Evolutionary conservation across 306 rosid species (phyloP), one percentile per base, ranked within the genome.

Genomic region (Prunus fruticosa): DNA sequence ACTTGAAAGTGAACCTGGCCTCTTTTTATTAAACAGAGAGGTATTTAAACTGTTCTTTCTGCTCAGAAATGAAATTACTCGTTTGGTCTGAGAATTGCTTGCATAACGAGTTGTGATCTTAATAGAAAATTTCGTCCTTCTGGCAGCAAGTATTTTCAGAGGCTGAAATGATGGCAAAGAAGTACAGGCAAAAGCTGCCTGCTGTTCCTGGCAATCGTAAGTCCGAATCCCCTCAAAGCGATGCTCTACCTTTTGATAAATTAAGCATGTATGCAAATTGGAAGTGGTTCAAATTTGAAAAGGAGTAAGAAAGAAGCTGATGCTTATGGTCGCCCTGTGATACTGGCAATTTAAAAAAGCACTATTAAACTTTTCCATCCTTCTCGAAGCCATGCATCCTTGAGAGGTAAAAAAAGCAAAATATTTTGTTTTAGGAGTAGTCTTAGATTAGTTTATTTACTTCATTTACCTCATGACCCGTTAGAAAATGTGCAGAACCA

Each of bases 1-100:
- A 32, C 97, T 95, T 71, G 97, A 95, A 83, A 95, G 96, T 49
- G 96, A 91, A 79, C 92, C 89, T 28, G 99, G 97, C 69, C 96
- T 95, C 66, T 90, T 95, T 78, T 80, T 91, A 61, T 80, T 92
- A 50, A 78, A 95, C 85, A 92, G 85, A 75, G 91, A 92, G 97
- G 99, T 85, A 74, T 64, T 43, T 50, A 79, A 22, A 19, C 28
- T 3, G 4, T 20, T 69, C 78, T 72, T 73, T 30, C 13, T 12
- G 51, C 70, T 76, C 67, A 23, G 45, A 20, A 72, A 14, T 69
- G 65, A 49, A 66, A 50, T 30, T 8, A 76, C 22, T 18, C 73
- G 2, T 67, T 18, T 76, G 46, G 43, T 28, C 74, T 86, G 47
- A 20, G 32, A 11, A 15, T 5, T 61, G 16, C 71, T 72, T 67